Evolutionary conservation across 2,329 filamentous ascomycete genomes (phyloP), one percentile per base, ranked within the genome.

Genomic region (Pezicula carpinea): DNA sequence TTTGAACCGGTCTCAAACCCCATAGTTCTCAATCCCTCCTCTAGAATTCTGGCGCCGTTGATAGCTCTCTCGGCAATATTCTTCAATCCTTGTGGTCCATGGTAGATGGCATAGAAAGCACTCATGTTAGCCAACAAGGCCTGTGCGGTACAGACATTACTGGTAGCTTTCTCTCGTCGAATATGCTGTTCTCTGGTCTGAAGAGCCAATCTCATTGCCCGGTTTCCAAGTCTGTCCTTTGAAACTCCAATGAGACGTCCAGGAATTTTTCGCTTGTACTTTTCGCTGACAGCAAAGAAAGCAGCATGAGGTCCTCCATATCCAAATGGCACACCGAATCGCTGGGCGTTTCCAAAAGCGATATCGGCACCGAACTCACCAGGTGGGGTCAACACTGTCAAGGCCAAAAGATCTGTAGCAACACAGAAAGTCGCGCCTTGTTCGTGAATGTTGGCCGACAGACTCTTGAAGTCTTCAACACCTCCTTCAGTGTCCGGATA

Each of bases 121-220:
- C 83, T 92, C 89, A 96, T 96, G 67, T 97, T 97, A 32, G 92
- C 92, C 43, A 96, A 75, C 21, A 97, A 73, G 7, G 92, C 92
- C 69, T 97, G 92, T 1, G 92, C 91, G 1, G 92, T 97, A 72
- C 92, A 97, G 50, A 96, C 91, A 64, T 97, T 97, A 73, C 90
- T 96, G 2, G 92, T 97, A 1, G 92, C 92, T 77, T 96, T 96
- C 66, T 97, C 92, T 61, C 92, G 81, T 55, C 92, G 81, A 64
- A 97, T 96, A 66, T 97, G 92, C 72, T 97, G 92, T 70, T 97
- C 92, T 59, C 92, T 79, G 8, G 92, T 96, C 70, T 97, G 92
- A 44, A 96, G 72, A 15, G 92, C 87, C 62, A 96, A 71, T 59
- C 92, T 79, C 55, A 95, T 83, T 5, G 91, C 92, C 11, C 79